A percentile compares a stretch with the other conserved stretches of the same genome.
These are phyloP conservation scores for Saccharomycopsis sp. DNA, from an alignment of 805 yeast species.

Conservation along the genomic window DNA sequence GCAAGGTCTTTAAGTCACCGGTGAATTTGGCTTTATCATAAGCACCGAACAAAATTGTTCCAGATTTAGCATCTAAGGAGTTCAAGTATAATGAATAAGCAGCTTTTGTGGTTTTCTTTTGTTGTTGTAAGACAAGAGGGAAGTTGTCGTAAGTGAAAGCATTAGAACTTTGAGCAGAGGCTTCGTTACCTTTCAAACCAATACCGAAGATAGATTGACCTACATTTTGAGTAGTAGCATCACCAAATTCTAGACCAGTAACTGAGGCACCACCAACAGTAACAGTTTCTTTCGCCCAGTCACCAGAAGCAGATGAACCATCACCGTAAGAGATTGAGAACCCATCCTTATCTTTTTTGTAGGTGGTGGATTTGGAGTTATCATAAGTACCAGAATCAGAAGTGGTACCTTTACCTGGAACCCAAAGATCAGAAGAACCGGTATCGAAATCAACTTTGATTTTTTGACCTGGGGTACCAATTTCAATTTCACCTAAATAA, in stretches of 20 bases:
- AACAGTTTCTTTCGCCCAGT: slow-evolving; percentile 4
- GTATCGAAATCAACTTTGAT: slow-evolving; percentile 10
- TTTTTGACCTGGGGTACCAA: slow-evolving; percentile 8
- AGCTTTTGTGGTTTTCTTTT: slow-evolving; percentile 31
- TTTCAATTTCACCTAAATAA: slow-evolving; percentile 6
- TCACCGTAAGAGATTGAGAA: slow-evolving; percentile 11
- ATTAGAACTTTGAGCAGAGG: background rate
- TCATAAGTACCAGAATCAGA: background rate
- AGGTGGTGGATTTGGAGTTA: background rate
- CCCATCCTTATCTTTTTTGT: background rate
- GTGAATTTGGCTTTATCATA: slow-evolving; percentile 31
- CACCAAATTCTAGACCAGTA: slow-evolving; percentile 14
- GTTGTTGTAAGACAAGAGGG: slow-evolving; percentile 25
- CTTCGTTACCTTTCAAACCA: slow-evolving; percentile 59
- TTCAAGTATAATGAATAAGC: slow-evolving; percentile 40
- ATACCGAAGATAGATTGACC: slow-evolving; percentile 60
- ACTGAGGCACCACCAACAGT: slow-evolving; percentile 15
- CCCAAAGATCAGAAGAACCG: slow-evolving; percentile 14
- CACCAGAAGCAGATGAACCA: slow-evolving; percentile 6
- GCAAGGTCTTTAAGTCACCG: slow-evolving; percentile 28
- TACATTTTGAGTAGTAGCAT: slow-evolving; percentile 14
- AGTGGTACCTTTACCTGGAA: slow-evolving; percentile 3
- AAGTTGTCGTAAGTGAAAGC: slow-evolving; percentile 24
- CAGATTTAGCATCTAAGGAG: slow-evolving; percentile 23
- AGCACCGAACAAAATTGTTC: slow-evolving; percentile 34